Evolutionary conservation across 2,329 filamentous ascomycete species (phyloP).

Genomic region (Lasiodiplodia sp.): DNA sequence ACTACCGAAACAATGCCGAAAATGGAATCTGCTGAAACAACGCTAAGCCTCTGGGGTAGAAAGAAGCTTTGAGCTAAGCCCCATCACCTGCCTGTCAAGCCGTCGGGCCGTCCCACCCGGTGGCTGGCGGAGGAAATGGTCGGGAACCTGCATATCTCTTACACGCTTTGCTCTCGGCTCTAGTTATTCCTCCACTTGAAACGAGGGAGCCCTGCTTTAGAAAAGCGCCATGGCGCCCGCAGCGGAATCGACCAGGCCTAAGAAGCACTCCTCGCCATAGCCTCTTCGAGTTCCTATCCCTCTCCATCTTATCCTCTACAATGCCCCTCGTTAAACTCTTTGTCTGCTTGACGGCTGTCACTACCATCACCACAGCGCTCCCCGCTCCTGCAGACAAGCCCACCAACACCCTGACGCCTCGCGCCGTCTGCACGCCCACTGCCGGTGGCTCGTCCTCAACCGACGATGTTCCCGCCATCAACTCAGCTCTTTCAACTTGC

Average conservation of each 20-base stretch:
- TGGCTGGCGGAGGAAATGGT: not conserved
- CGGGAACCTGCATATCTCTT: not conserved
- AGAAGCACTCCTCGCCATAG: not conserved
- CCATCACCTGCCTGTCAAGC: not conserved
- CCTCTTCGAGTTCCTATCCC: not conserved
- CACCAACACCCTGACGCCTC: not conserved
- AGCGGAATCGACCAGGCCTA: not conserved
- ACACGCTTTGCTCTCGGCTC: not conserved
- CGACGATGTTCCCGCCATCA: constrained; percentile 56
- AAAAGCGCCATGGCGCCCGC: too few relatives aligned
- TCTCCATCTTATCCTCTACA: not conserved
- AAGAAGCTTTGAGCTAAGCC: constrained; percentile 4
- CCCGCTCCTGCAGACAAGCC: constrained; percentile 41
- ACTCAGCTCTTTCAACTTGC: constrained; percentile 50
- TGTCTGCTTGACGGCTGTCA: constrained; percentile 9
- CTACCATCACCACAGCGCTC: constrained; percentile 33
- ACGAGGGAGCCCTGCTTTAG: not conserved
- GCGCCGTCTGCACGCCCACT: constrained; percentile 44
- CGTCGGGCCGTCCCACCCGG: not conserved
- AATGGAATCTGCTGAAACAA: not conserved
- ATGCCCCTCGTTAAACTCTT: not conserved
- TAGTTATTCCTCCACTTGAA: constrained; percentile 10
- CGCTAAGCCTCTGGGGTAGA: not conserved
- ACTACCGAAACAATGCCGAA: not conserved
- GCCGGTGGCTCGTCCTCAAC: constrained; percentile 41